These are phyloP conservation scores for Saccharomyces hybrid DNA, from an alignment of 1,139 yeast species.

Conservation along the genomic window DNA sequence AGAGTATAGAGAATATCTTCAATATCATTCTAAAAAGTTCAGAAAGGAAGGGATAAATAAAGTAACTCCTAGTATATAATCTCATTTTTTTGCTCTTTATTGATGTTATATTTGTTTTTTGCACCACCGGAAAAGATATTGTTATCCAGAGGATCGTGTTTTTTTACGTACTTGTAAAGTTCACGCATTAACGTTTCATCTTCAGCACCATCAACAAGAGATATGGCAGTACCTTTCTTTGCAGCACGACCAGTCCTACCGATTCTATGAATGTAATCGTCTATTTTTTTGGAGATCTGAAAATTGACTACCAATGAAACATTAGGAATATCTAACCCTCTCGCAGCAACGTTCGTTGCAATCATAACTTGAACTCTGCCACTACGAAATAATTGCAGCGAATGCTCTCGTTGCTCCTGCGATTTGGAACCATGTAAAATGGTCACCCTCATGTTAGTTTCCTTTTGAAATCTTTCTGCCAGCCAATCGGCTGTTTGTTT, in stretches of 20 bases:
- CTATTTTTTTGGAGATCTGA: constrained; percentile 72
- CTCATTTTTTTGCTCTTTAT: constrained; percentile 9
- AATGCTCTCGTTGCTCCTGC: constrained; percentile 81
- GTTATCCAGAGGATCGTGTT: constrained; percentile 13
- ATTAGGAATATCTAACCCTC: constrained; percentile 91
- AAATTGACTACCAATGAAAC: constrained; percentile 80
- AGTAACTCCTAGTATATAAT: constrained; percentile 12
- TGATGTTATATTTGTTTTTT: constrained; percentile 14
- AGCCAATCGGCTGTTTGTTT: constrained; percentile 66
- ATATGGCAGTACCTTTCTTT: constrained; percentile 60
- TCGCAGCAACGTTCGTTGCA: constrained; percentile 98
- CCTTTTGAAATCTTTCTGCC: constrained; percentile 40
- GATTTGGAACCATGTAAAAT: constrained; percentile 81
- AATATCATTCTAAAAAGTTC: not conserved
- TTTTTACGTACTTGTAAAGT: constrained; percentile 31
- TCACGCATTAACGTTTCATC: constrained; percentile 50
- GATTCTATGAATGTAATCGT: constrained; percentile 83
- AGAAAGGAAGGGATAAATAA: not conserved
- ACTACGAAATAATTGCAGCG: constrained; percentile 75
- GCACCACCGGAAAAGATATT: constrained; percentile 17
- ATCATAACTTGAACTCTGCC: constrained; percentile 90
- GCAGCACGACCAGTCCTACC: constrained; percentile 98
- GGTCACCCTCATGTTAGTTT: constrained; percentile 45
- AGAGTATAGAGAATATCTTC: not conserved
- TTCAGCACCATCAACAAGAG: constrained; percentile 54